A percentile compares a stretch with the other conserved stretches of the same genome.
Conservation (phyloP, 345 rosid species). For the Trapa incisa region DNA sequence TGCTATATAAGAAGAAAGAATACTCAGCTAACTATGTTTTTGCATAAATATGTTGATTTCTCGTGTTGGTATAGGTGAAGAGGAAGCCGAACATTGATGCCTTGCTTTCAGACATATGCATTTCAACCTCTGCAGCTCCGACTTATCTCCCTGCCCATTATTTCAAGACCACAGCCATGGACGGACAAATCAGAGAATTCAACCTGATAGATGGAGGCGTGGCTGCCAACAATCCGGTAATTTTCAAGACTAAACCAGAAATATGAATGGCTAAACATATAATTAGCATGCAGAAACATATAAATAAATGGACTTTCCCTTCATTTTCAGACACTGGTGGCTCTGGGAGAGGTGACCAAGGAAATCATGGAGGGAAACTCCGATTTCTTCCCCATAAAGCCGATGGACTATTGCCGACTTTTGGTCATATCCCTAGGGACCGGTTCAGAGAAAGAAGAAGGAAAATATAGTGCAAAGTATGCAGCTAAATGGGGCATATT, state of each 20-base stretch:
- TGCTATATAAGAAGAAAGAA: too few relatives aligned
- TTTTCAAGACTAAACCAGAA: too few relatives aligned
- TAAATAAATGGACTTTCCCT: background rate
- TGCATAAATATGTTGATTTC: background rate
- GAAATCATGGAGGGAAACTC: constrained; percentile 18
- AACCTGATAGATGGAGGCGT: constrained; percentile 38
- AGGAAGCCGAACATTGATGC: constrained; percentile 22
- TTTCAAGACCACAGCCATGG: constrained; percentile 20
- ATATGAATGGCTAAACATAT: too few relatives aligned
- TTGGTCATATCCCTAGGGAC: constrained; percentile 59
- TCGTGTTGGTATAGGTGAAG: constrained; percentile 5
- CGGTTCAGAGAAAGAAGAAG: constrained; percentile 23
- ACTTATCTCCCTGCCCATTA: constrained; percentile 36
- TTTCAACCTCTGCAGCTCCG: constrained; percentile 49
- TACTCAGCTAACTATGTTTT: too few relatives aligned
- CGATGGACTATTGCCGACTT: constrained; percentile 35
- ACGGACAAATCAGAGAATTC: constrained; percentile 21
- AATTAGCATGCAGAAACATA: background rate
- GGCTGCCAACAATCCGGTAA: constrained; percentile 47
- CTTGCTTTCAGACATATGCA: constrained; percentile 37
- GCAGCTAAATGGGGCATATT: constrained; percentile 55
- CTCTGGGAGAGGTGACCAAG: constrained; percentile 32
- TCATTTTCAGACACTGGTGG: constrained; percentile 14
- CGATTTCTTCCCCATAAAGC: constrained; percentile 29
- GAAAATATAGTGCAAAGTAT: constrained; percentile 25